These are phyloP conservation scores for Aphanomyces cochlioides DNA, from an alignment of 352 stramenopile genomes.

Conservation along the genomic window DNA sequence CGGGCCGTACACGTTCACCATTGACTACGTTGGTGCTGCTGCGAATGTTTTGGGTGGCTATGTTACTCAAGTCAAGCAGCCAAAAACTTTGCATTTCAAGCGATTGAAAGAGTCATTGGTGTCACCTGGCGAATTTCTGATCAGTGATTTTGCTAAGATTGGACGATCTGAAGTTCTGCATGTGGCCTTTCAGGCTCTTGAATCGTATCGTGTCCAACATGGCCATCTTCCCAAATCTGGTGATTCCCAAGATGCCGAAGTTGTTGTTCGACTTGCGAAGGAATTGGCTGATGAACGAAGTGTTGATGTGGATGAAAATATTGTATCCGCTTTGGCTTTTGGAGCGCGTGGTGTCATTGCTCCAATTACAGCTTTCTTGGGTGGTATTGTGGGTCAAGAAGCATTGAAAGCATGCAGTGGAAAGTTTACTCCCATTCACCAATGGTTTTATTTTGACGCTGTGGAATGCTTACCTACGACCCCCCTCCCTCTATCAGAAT, in stretches of 20 bases:
- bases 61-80: constrained; percentile 95
- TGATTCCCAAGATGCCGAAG: constrained; percentile 72
- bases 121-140: constrained; percentile 92
- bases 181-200: constrained; percentile 84
- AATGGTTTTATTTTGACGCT: constrained; percentile 99
- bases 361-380: constrained; percentile 96
- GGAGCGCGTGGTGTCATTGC: constrained; percentile 89
- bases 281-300: constrained; percentile 74
- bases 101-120: constrained; percentile 78
- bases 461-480: constrained; percentile 93
- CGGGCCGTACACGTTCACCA: constrained; percentile 96
- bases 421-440: constrained; percentile 98
- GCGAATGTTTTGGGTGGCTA: constrained; percentile 51
- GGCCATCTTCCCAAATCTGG: constrained; percentile 84
- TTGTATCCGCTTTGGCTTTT: constrained; percentile 78
- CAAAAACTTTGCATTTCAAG: constrained; percentile 91
- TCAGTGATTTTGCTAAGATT: constrained; percentile 98
- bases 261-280: constrained; percentile 78
- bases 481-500: constrained; percentile 45
- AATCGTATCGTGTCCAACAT: constrained; percentile 77
- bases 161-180: constrained; percentile 89
- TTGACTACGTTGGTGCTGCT: constrained; percentile 78
- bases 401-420: constrained; percentile 98
- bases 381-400: constrained; percentile 97
- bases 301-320: constrained; percentile 59